Percentiles rank a stretch among this genome's conserved stretches.
Conservation (phyloP, 2,329 filamentous ascomycete species). For the Tolypocladium ophioglossoides region DNA sequence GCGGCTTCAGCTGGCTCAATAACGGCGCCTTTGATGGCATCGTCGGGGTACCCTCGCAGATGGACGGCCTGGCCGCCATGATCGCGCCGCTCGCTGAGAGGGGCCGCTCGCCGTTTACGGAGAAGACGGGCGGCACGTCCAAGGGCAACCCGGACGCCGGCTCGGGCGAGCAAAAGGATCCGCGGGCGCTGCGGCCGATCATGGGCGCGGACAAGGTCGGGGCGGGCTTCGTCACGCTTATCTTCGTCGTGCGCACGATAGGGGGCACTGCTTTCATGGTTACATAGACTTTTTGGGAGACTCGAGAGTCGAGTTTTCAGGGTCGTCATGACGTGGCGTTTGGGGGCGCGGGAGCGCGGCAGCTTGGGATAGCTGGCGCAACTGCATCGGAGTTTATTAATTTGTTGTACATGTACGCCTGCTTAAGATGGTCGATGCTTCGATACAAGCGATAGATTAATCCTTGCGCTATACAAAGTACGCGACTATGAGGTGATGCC, state of each 20-base stretch:
- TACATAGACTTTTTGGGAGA: constrained; percentile 13
- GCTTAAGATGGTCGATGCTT: background rate
- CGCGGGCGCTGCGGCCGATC: constrained; percentile 22
- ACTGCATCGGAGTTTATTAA: background rate
- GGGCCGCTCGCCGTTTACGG: constrained; percentile 36
- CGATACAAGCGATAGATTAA: background rate
- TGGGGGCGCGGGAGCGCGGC: background rate
- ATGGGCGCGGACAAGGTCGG: constrained; percentile 41
- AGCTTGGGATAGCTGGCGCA: background rate
- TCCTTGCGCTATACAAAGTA: background rate
- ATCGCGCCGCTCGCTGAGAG: constrained; percentile 45
- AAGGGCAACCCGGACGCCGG: constrained; percentile 30
- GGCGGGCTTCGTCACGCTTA: constrained; percentile 44
- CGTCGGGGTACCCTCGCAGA: constrained; percentile 57
- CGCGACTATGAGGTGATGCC: background rate
- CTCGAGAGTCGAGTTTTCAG: background rate
- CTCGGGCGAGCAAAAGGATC: constrained; percentile 16
- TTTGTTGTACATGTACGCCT: background rate
- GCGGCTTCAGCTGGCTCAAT: constrained; percentile 55
- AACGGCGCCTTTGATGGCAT: constrained; percentile 43
- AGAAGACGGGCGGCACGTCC: constrained; percentile 48
- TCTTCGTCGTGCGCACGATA: constrained; percentile 36
- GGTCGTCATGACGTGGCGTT: background rate
- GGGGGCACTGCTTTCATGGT: constrained; percentile 40
- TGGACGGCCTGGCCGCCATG: constrained; percentile 54